Base-by-base conservation (phyloP, 345 rosid species). In the Erucastrum elatum region DNA sequence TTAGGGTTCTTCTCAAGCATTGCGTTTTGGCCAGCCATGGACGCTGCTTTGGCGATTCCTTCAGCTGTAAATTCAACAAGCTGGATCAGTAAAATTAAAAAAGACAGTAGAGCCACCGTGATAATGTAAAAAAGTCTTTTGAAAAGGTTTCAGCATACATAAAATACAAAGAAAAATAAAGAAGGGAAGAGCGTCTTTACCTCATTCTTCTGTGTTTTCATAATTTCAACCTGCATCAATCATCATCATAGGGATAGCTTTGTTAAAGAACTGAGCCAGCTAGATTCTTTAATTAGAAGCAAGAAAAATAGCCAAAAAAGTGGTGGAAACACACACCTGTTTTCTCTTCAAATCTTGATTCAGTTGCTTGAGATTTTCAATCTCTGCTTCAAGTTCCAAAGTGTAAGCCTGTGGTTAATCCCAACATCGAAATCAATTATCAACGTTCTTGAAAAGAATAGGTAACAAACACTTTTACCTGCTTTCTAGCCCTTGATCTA, bases 401-500 rank as follows among this genome's bases (percentile, higher is more conserved):
- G 97, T 90, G 68, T 96, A 96, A 9, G 98, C 98, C 99, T 96
- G 85, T 74, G 71, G 46, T 70, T 72, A 64, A 55, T 17, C 76
- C 53, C 26, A 66, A 35, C 27, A 66, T 25, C 2, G 4, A 49
- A 49, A 71, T 67, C 27, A 76, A 79, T 39, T 39, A 70, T 33
- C 46, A 58, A 71, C 12, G 2, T 7, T 59, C 44, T 60, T 16
- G 15, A 70, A 58, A 58, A 65, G 37, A 8, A 70, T 6, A 64
- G 16, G 0, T 64, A 26, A 66, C 17, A 25, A 55, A 74, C 34
- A 71, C 33, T 67, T 46, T 84, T 68, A 93, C 99, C 98, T 95
- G 99, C 84, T 95, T 95, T 25, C 99, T 92, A 72, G 99, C 99
- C 27, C 99, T 87, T 53, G 99, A 95, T 71, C 98, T 88, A 51